A percentile compares a stretch with the other conserved stretches of the same genome.
phyloP scores from a whole-genome alignment of 2,329 filamentous ascomycete species.

The Exophiala sp. region DNA sequence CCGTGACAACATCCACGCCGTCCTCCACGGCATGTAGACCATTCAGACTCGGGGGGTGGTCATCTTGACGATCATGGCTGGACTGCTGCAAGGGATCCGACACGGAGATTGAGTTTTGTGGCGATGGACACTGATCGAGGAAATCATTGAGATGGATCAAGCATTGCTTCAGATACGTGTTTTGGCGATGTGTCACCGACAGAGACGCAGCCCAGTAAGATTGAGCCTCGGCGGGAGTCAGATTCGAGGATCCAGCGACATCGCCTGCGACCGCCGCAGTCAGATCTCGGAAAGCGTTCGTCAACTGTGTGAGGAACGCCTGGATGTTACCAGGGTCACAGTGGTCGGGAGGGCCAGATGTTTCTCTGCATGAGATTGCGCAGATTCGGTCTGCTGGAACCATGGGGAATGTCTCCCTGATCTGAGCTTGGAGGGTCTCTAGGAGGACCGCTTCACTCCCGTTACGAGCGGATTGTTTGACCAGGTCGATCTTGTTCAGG shows the following conservation, averaged over 20 bases:
- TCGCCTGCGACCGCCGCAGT: constrained; percentile 49
- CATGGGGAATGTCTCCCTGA: constrained; percentile 40
- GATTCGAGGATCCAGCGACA: constrained; percentile 31
- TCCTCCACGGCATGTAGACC: not conserved
- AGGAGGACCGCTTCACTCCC: constrained; percentile 11
- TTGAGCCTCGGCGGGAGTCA: constrained; percentile 35
- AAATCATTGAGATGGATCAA: constrained; percentile 67
- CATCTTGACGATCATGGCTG: too few relatives aligned
- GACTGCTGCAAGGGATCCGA: too few relatives aligned
- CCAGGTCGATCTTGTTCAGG: constrained; percentile 56
- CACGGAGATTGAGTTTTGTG: too few relatives aligned
- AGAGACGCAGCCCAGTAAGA: constrained; percentile 67
- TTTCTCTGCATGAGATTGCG: constrained; percentile 67
- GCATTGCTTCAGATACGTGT: constrained; percentile 71
- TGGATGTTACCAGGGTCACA: constrained; percentile 58
- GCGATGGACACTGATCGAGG: constrained; percentile 39
- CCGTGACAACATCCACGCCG: constrained; percentile 72
- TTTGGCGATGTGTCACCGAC: constrained; percentile 84
- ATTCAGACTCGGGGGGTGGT: constrained; percentile 23
- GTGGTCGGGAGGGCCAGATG: constrained; percentile 28
- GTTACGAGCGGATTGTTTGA: constrained; percentile 28
- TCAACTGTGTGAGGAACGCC: constrained; percentile 60
- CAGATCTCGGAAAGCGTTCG: constrained; percentile 62
- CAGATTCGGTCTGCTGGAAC: constrained; percentile 47
- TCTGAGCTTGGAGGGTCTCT: constrained; percentile 31